Evolutionary conservation across 306 rosid species (phyloP).

Genomic region (Castanea mollissima): DNA sequence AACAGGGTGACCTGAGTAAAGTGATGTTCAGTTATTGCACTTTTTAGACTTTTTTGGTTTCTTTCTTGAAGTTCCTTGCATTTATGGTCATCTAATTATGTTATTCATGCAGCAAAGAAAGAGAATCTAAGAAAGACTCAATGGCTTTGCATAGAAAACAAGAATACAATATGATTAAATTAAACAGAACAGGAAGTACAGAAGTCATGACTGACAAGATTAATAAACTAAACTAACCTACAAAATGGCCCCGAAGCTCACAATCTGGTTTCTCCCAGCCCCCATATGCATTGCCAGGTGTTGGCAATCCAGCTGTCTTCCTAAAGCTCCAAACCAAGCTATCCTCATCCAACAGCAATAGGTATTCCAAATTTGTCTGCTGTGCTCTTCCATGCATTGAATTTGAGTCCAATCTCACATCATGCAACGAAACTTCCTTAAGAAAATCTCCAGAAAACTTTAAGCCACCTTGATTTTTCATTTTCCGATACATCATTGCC

Average conservation of each 20-base stretch:
- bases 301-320: slow-evolving; percentile 66
- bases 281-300: slow-evolving; percentile 58
- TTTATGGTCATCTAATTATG: background rate
- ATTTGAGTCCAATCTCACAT: slow-evolving; percentile 56
- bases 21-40: background rate
- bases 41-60: background rate
- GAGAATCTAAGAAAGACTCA: background rate
- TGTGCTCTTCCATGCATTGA: slow-evolving; percentile 60
- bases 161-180: slow-evolving; percentile 3
- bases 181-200: background rate
- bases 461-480: slow-evolving; percentile 39
- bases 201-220: background rate
- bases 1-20: background rate
- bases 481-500: slow-evolving; percentile 54
- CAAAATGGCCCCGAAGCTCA: slow-evolving; percentile 94
- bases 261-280: slow-evolving; percentile 57
- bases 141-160: background rate
- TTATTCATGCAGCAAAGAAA: background rate
- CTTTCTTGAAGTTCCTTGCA: background rate
- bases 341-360: slow-evolving; percentile 74
- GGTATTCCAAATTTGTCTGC: slow-evolving; percentile 72
- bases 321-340: slow-evolving; percentile 79
- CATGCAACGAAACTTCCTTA: slow-evolving; percentile 60
- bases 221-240: slow-evolving; percentile 49
- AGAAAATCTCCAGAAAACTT: slow-evolving; percentile 46